phyloP scores from a whole-genome alignment of 495 filamentous ascomycete genomes.

The Talaromyces borbonicus region DNA sequence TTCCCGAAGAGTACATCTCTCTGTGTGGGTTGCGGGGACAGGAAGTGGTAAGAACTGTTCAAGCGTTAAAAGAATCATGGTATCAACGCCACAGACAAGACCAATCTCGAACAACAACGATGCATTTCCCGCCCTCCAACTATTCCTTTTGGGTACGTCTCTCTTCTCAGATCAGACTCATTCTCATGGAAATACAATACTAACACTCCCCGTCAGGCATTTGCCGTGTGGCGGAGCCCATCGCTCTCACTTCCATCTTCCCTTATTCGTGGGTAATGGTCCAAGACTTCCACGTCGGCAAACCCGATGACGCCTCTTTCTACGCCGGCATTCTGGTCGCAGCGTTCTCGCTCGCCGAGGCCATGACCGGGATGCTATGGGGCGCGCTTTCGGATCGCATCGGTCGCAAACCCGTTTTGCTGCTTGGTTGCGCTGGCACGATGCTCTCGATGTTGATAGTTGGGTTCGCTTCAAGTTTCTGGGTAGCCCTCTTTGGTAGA shows the following conservation, averaged over 20 bases:
- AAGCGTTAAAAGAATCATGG: slow-evolving; percentile 35
- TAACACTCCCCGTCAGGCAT: slow-evolving; percentile 38
- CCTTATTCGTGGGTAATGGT: slow-evolving; percentile 83
- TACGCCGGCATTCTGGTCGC: slow-evolving; percentile 80
- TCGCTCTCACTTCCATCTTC: slow-evolving; percentile 79
- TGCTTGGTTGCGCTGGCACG: slow-evolving; percentile 72
- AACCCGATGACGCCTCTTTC: slow-evolving; percentile 62
- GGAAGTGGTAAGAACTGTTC: slow-evolving; percentile 41
- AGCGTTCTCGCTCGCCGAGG: slow-evolving; percentile 72
- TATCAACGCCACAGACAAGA: slow-evolving; percentile 43
- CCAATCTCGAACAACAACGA: slow-evolving; percentile 26
- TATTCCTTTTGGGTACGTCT: slow-evolving; percentile 61
- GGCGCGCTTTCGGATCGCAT: slow-evolving; percentile 70
- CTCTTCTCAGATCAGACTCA: not conserved
- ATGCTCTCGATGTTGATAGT: slow-evolving; percentile 71
- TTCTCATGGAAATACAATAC: not conserved
- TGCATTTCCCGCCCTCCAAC: slow-evolving; percentile 63
- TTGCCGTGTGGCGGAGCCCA: slow-evolving; percentile 78
- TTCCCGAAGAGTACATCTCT: not conserved
- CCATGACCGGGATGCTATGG: slow-evolving; percentile 77
- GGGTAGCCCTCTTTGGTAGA: slow-evolving; percentile 64
- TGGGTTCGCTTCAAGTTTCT: slow-evolving; percentile 72
- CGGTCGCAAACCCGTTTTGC: slow-evolving; percentile 74
- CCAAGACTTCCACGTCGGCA: slow-evolving; percentile 59
- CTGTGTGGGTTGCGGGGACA: slow-evolving; percentile 15